These are phyloP conservation scores for Tylopilus sp. DNA, from an alignment of 768 basidiomycete genomes.

Conservation along the genomic window DNA sequence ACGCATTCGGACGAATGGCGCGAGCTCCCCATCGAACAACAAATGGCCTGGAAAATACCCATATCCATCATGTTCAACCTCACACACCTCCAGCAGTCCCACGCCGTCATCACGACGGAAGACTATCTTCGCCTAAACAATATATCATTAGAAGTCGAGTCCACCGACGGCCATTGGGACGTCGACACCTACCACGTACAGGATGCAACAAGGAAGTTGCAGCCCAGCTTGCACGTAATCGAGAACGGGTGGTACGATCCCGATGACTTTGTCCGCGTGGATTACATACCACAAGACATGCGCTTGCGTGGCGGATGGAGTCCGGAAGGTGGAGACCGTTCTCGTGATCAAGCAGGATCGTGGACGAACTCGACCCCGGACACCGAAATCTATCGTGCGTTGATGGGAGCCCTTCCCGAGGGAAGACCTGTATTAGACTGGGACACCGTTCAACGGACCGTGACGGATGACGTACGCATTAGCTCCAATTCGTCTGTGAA, in stretches of 20 bases:
- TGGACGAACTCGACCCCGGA: conserved; percentile 14
- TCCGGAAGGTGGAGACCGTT: conserved; percentile 11
- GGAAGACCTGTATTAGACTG: conserved; percentile 24
- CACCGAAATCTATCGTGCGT: conserved; percentile 17
- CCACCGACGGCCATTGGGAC: conserved; percentile 37
- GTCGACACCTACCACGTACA: conserved; percentile 32
- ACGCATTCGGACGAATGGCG: conserved; percentile 39
- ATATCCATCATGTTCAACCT: conserved; percentile 43
- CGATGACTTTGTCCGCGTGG: conserved; percentile 33
- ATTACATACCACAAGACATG: conserved; percentile 32
- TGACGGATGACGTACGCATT: conserved; percentile 20
- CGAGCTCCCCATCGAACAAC: conserved; percentile 33
- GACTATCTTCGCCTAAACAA: conserved; percentile 44
- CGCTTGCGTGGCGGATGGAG: conserved; percentile 32
- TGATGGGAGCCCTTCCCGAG: conserved; percentile 11
- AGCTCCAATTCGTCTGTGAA: conserved; percentile 23
- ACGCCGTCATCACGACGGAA: conserved; percentile 37
- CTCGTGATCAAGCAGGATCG: conserved; percentile 16
- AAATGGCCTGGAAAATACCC: conserved; percentile 35
- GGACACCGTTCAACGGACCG: conserved; percentile 17
- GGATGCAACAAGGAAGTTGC: conserved; percentile 10
- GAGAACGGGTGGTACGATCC: conserved; percentile 40
- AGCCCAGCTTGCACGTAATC: conserved; percentile 31
- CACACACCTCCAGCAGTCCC: conserved; percentile 33
- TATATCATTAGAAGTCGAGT: conserved; percentile 31